Evolutionary conservation across 495 filamentous ascomycete genomes (phyloP).

Genomic region (Sphaerosporella brunnea): DNA sequence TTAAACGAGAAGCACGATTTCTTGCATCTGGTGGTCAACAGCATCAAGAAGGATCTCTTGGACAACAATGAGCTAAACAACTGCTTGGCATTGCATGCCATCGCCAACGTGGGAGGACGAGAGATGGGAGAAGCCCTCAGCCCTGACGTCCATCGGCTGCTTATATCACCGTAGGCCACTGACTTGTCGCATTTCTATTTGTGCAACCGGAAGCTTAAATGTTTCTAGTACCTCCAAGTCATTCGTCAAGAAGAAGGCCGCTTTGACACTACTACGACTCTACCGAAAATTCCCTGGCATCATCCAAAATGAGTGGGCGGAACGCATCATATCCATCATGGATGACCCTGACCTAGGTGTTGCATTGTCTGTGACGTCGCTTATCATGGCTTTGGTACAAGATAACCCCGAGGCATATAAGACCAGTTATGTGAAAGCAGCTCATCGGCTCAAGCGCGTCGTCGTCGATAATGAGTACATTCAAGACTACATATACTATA

Average conservation of each 20-base stretch:
- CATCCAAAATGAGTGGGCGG: constrained; percentile 90
- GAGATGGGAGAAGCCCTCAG: constrained; percentile 96
- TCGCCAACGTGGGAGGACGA: constrained; percentile 89
- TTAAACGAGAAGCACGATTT: constrained; percentile 94
- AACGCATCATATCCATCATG: constrained; percentile 95
- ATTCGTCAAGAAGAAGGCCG: constrained; percentile 99
- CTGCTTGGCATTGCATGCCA: constrained; percentile 93
- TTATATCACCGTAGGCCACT: constrained; percentile 77
- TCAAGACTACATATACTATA: constrained; percentile 90
- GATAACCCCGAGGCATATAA: constrained; percentile 87
- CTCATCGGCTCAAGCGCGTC: constrained; percentile 69
- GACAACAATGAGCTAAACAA: constrained; percentile 96
- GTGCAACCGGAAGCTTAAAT: background rate
- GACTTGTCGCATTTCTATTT: background rate
- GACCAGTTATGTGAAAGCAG: constrained; percentile 84
- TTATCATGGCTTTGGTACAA: constrained; percentile 90
- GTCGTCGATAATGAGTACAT: constrained; percentile 76
- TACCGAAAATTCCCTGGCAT: constrained; percentile 89
- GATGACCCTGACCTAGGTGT: constrained; percentile 93
- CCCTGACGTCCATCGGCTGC: constrained; percentile 75
- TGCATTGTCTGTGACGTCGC: constrained; percentile 81
- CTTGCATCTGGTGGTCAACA: constrained; percentile 91
- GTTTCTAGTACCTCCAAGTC: constrained; percentile 67
- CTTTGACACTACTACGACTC: constrained; percentile 81
- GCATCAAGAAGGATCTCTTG: constrained; percentile 86